Percentiles rank a stretch among this genome's conserved stretches.
These are phyloP conservation scores for Durio zibethinus DNA, from an alignment of 345 rosid genomes.

Conservation along the genomic window DNA sequence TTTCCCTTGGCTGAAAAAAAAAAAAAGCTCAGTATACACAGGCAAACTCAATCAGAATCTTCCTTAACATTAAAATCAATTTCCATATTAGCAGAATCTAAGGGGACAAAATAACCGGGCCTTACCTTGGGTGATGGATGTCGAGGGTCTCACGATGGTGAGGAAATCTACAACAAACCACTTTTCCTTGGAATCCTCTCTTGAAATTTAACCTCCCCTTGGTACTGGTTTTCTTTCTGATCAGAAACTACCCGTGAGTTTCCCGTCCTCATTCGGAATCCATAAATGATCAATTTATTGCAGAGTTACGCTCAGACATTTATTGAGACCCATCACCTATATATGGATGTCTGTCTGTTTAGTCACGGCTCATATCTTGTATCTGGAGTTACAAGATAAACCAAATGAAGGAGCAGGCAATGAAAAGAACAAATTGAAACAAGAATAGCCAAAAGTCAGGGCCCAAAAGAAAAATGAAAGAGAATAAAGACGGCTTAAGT, in stretches of 20 bases:
- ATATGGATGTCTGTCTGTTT: not conserved
- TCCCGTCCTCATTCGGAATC: constrained; percentile 29
- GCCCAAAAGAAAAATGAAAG: not conserved
- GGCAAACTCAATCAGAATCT: too few relatives aligned
- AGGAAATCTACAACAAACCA: constrained; percentile 51
- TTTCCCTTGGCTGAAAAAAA: constrained; percentile 52
- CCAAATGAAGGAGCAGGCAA: not conserved
- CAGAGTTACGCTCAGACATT: too few relatives aligned
- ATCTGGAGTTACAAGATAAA: constrained; percentile 36
- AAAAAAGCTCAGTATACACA: not conserved
- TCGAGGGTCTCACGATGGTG: constrained; percentile 66
- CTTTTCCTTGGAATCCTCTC: constrained; percentile 41
- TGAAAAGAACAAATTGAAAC: not conserved
- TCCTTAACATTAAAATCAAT: too few relatives aligned
- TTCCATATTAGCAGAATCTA: not conserved
- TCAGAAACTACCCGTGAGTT: constrained; percentile 22
- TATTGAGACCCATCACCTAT: not conserved
- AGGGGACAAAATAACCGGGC: not conserved
- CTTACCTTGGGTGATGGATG: constrained; percentile 67
- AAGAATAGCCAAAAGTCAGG: not conserved
- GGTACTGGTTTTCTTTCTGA: constrained; percentile 45
- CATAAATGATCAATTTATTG: not conserved
- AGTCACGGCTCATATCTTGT: constrained; percentile 19
- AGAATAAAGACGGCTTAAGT: not conserved
- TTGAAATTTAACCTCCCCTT: constrained; percentile 43